Percentiles rank a stretch among this genome's conserved stretches.
These are phyloP conservation scores for Priceomyces castillae DNA, from an alignment of 805 yeast species.

Conservation along the genomic window DNA sequence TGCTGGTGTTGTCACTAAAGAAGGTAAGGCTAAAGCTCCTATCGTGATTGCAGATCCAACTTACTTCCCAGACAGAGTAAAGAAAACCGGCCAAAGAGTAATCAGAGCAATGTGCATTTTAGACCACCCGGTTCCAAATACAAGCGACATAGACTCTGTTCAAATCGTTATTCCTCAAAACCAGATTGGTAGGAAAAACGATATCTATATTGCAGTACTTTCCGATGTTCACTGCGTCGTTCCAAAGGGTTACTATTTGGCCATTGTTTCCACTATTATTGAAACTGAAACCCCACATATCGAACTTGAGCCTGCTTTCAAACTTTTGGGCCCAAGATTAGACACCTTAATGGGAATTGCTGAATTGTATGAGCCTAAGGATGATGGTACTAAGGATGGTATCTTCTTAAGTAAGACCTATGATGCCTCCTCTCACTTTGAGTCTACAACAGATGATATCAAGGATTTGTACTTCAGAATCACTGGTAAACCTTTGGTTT, in stretches of 20 bases:
- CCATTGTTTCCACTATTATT: conserved; percentile 89
- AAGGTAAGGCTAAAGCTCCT: conserved; percentile 89
- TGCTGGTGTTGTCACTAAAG: conserved; percentile 84
- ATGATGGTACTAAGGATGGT: conserved; percentile 76
- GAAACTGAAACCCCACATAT: conserved; percentile 91
- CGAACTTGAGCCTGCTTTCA: conserved; percentile 92
- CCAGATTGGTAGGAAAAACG: conserved; percentile 89
- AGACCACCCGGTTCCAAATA: conserved; percentile 84
- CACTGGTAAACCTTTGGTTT: conserved; percentile 86
- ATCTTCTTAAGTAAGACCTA: conserved; percentile 84
- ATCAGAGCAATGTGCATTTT: conserved; percentile 85
- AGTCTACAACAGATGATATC: conserved; percentile 93
- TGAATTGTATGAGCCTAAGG: conserved; percentile 81
- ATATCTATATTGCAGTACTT: conserved; percentile 88
- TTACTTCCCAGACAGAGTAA: conserved; percentile 83
- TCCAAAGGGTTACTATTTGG: conserved; percentile 84
- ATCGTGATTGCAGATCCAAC: conserved; percentile 97
- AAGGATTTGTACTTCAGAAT: conserved; percentile 90
- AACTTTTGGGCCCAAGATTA: conserved; percentile 72
- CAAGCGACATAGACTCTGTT: conserved; percentile 79
- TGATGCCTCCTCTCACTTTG: conserved; percentile 94
- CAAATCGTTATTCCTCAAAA: conserved; percentile 96
- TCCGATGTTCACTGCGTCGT: conserved; percentile 89
- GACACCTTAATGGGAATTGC: conserved; percentile 94
- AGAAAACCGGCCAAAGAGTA: conserved; percentile 68